These are phyloP conservation scores for Xylaria venustula DNA, from an alignment of 495 filamentous ascomycete genomes.

Conservation along the genomic window DNA sequence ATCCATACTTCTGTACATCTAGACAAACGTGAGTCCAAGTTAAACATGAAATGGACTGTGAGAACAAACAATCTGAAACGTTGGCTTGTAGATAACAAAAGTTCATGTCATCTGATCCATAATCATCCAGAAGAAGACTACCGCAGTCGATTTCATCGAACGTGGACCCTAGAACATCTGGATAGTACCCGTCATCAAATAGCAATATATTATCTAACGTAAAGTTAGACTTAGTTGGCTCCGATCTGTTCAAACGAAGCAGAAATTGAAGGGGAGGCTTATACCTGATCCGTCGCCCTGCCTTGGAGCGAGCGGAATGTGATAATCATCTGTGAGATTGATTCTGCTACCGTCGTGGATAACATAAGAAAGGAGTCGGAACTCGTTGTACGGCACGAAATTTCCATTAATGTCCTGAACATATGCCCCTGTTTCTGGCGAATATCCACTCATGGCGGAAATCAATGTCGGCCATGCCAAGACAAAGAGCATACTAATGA, in stretches of 20 bases:
- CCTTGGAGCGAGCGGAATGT: not conserved
- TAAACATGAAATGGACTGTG: not conserved
- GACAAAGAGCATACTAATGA: conserved; percentile 22
- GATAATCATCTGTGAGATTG: conserved; percentile 13
- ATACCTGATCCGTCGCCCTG: not conserved
- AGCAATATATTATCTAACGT: too few relatives aligned
- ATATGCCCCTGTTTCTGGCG: conserved; percentile 13
- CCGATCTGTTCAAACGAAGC: too few relatives aligned
- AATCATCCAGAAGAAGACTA: too few relatives aligned
- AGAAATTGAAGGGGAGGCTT: not conserved
- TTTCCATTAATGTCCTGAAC: conserved; percentile 14
- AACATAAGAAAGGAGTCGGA: conserved; percentile 11
- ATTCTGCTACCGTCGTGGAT: conserved; percentile 23
- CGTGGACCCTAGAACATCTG: too few relatives aligned
- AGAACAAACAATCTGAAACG: conserved; percentile 12
- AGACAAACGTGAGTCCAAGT: not conserved
- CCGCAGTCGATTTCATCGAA: too few relatives aligned
- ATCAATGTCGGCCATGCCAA: conserved; percentile 29
- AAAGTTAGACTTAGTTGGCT: too few relatives aligned
- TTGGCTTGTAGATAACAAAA: not conserved
- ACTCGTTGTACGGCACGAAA: conserved; percentile 13
- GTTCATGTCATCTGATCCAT: too few relatives aligned
- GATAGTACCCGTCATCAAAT: too few relatives aligned
- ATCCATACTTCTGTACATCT: conserved; percentile 14
- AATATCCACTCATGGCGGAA: conserved; percentile 35